Evolutionary conservation across 306 rosid species (phyloP).

Genomic region (Neltuma alba): DNA sequence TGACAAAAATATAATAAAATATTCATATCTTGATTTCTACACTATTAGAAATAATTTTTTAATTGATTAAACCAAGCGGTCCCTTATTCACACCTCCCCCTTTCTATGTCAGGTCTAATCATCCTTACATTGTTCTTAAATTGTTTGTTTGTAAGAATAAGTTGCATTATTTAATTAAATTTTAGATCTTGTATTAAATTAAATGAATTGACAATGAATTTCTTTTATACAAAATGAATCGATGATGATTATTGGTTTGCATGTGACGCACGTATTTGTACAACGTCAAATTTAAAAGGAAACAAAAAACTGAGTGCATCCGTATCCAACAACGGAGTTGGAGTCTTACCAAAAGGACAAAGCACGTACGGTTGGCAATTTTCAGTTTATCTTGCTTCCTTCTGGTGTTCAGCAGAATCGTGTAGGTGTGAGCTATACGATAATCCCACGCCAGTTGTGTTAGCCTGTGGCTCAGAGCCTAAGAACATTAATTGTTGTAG

Average conservation of each 20-base stretch:
- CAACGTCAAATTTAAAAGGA: not conserved
- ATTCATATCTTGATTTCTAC: not conserved
- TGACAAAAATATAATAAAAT: not conserved
- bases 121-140: no score
- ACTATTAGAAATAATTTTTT: not conserved
- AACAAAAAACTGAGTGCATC: not conserved
- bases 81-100: not conserved
- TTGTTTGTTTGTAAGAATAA: no score
- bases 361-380: constrained; percentile 2
- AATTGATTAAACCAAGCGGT: not conserved
- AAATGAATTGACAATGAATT: not conserved
- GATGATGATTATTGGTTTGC: no score
- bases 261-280: not conserved
- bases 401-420: not conserved
- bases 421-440: not conserved
- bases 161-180: not conserved
- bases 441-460: not conserved
- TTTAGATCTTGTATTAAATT: not conserved
- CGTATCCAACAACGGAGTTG: not conserved
- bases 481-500: not conserved
- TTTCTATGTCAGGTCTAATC: not conserved
- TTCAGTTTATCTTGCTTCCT: not conserved
- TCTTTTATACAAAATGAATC: no score
- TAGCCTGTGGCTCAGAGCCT: constrained; percentile 24
- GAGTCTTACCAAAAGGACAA: not conserved